phyloP scores from a whole-genome alignment of 164 flowering plant species.

The Euptelea pleiosperma region DNA sequence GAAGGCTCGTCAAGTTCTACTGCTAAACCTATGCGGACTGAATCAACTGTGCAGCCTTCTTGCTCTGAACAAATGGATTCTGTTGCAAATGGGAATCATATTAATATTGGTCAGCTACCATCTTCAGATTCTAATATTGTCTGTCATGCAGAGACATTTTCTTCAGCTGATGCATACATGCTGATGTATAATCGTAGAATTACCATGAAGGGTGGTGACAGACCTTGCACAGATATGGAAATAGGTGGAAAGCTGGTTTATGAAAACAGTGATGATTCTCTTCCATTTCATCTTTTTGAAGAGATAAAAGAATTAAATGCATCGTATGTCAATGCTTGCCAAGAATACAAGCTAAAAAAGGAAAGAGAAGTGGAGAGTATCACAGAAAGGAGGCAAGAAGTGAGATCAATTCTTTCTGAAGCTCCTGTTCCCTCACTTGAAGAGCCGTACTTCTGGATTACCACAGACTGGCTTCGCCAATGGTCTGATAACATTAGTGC shows the following conservation, averaged over 20 bases:
- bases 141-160: slow-evolving; percentile 40
- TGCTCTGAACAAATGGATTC: slow-evolving; percentile 22
- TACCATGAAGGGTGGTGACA: slow-evolving; percentile 17
- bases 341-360: slow-evolving; percentile 56
- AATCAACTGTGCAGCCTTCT: slow-evolving; percentile 20
- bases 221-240: slow-evolving; percentile 22
- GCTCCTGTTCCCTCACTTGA: slow-evolving; percentile 69
- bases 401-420: slow-evolving; percentile 72
- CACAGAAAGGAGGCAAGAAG: slow-evolving; percentile 68
- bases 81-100: slow-evolving; percentile 34
- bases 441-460: slow-evolving; percentile 77
- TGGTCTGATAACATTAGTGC: slow-evolving; percentile 77
- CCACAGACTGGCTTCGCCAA: slow-evolving; percentile 90
- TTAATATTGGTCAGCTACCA: slow-evolving; percentile 18
- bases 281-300: slow-evolving; percentile 65
- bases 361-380: slow-evolving; percentile 45
- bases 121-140: slow-evolving; percentile 27
- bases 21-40: slow-evolving; percentile 33
- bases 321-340: slow-evolving; percentile 42
- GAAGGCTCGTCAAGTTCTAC: slow-evolving; percentile 49
- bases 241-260: slow-evolving; percentile 17
- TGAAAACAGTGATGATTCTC: slow-evolving; percentile 20
- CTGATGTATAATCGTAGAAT: slow-evolving; percentile 68
- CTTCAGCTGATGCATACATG: slow-evolving; percentile 96
- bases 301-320: slow-evolving; percentile 54